These are phyloP conservation scores for Bromus sterilis DNA, from an alignment of 176 grass and related monocot species.

Conservation along the genomic window DNA sequence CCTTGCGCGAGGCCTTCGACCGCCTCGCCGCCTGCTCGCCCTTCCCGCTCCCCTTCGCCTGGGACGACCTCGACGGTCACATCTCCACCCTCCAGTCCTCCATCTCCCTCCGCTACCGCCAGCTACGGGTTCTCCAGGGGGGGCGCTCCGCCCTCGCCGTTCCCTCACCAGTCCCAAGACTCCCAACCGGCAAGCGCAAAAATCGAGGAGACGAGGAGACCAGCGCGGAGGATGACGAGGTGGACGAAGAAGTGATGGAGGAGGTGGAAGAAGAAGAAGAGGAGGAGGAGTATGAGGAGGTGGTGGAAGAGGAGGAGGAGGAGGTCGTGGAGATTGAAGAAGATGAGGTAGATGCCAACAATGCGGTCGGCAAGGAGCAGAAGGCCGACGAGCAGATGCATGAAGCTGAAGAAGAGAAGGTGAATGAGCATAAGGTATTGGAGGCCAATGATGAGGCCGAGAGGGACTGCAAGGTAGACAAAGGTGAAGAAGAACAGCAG, in stretches of 20 bases:
- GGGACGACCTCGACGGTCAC: constrained; percentile 45
- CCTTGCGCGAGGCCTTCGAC: constrained; percentile 40
- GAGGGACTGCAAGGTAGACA: neutral
- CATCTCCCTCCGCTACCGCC: constrained; percentile 15
- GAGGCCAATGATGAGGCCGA: neutral
- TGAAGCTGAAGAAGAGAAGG: neutral
- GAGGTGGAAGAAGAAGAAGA: neutral
- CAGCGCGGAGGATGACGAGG: neutral
- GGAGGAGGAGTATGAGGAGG: neutral
- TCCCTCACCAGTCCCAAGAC: neutral
- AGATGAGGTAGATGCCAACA: neutral
- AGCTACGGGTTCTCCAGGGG: constrained; percentile 23
- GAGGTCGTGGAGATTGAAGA: neutral
- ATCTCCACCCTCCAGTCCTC: constrained; percentile 32
- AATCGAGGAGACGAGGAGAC: neutral
- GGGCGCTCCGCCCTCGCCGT: neutral
- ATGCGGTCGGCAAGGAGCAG: neutral
- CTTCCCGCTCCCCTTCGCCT: constrained; percentile 31
- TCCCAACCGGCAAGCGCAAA: neutral
- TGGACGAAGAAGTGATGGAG: neutral
- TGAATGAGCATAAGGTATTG: neutral
- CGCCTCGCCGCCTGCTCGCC: constrained; percentile 28
- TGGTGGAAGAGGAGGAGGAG: neutral
- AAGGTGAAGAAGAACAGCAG: neutral
- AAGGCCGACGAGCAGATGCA: neutral